A percentile compares a stretch with the other conserved stretches of the same genome.
phyloP scores from a whole-genome alignment of 192 early-diverging fungal species.

The Gaertneriomyces sp. region DNA sequence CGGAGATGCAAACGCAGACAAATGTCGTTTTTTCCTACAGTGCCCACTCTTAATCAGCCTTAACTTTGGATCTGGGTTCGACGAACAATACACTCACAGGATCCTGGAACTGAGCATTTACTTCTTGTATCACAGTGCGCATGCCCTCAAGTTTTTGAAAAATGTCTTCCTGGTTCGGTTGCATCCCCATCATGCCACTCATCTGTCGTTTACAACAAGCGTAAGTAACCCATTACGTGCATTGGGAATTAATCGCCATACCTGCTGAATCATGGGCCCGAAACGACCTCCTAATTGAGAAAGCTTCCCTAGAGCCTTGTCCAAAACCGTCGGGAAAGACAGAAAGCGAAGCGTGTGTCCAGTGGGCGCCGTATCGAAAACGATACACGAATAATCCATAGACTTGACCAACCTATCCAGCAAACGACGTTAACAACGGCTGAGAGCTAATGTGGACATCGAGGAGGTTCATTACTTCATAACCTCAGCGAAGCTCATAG shows the following conservation, averaged over 20 bases:
- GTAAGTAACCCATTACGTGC: neutral
- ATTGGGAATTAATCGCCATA: slow-evolving; percentile 6
- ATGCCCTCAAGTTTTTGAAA: slow-evolving; percentile 94
- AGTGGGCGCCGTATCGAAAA: slow-evolving; percentile 99
- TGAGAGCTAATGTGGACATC: neutral
- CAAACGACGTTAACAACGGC: neutral
- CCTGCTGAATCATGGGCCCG: slow-evolving; percentile 93
- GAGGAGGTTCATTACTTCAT: slow-evolving; percentile 77
- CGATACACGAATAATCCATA: slow-evolving; percentile 97
- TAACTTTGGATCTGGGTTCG: neutral
- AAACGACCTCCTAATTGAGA: slow-evolving; percentile 87
- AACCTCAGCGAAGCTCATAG: slow-evolving; percentile 99
- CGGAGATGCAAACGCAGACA: slow-evolving; percentile 98
- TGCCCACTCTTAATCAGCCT: neutral
- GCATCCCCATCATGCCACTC: slow-evolving; percentile 84
- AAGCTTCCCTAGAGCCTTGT: slow-evolving; percentile 97
- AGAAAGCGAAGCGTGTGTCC: slow-evolving; percentile 99
- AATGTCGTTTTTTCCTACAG: slow-evolving; percentile 92
- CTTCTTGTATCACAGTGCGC: slow-evolving; percentile 94
- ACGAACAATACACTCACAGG: slow-evolving; percentile 53
- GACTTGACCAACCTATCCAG: slow-evolving; percentile 88
- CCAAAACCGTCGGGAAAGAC: slow-evolving; percentile 94
- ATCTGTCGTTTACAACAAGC: slow-evolving; percentile 44
- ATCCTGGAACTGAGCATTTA: slow-evolving; percentile 99
- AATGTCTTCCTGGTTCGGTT: slow-evolving; percentile 79